Evolutionary conservation across 2,329 filamentous ascomycete genomes (phyloP), one percentile per base, ranked within the genome.

Genomic region (Paracoccidioides brasiliensis): DNA sequence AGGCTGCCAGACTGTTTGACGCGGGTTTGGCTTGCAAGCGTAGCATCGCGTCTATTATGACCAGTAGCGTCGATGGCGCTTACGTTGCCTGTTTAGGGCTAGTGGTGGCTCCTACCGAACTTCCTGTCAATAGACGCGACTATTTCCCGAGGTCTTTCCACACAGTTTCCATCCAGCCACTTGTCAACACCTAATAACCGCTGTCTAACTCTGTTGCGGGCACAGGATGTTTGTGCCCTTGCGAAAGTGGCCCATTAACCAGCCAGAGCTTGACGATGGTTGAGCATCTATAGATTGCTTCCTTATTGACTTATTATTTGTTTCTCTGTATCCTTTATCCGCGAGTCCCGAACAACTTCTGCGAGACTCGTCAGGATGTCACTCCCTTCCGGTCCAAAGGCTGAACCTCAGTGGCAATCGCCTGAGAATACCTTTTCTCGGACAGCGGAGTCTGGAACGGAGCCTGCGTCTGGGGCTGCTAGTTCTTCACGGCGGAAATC

Each of bases 261-360:
- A 44, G n/a, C 52, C 40, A 53, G 52, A 69, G 63, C 65, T 69
- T 61, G 60, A 59, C 60, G 63, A 57, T 60, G 62, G 57, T 54
- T 52, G 58, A 53, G 49, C 6, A 41, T 52, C 6, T n/a, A 37
- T 37, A 37, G n/a, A 2, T 40, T n/a, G 15, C 37, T 41, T 52
- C 28, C 9, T 52, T 42, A 12, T 52, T 52, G 10, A 6, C n/a
- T 52, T 32, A 12, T 28, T 12, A 7, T 30, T 35, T 52, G 38
- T 38, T 22, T 40, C 15, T 41, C 37, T 52, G 15, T 8, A 49
- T 37, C n/a, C 46, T 37, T 37, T 15, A 49, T 49, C 22, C 12
- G 3, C 6, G 15, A 52, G 38, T 3, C 49, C 37, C 38, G 14
- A n/a, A 12, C n/a, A 22, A 41, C 38, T 30, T 41, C 37, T 52